Conservation (phyloP, 2,329 filamentous ascomycete species). For the Fusarium kyushuense region DNA sequence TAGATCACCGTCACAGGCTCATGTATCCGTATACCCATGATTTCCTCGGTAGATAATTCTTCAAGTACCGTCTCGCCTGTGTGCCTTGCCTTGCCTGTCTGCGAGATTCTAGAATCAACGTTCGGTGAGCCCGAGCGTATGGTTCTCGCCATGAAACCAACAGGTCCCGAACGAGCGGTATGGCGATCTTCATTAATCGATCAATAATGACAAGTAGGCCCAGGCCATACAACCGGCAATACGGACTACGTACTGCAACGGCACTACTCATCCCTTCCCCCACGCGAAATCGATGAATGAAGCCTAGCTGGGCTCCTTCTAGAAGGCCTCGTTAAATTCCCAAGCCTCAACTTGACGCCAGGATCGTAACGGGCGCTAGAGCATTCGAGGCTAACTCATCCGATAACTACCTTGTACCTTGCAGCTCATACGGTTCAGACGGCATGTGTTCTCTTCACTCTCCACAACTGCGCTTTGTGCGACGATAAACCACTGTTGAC, state of each 20-base stretch:
- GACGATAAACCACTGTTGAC: not conserved
- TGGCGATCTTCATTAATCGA: slow-evolving; percentile 3
- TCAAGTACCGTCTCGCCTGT: not conserved
- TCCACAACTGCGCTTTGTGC: not conserved
- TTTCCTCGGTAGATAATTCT: not conserved
- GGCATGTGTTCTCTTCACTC: not conserved
- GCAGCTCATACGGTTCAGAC: not conserved
- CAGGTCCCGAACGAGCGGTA: not conserved
- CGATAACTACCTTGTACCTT: not conserved
- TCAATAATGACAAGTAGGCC: not conserved
- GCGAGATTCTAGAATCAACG: not conserved
- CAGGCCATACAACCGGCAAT: too few relatives aligned
- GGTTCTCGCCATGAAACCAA: not conserved
- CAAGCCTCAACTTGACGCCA: slow-evolving; percentile 7
- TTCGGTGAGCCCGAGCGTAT: not conserved
- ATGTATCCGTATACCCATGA: not conserved
- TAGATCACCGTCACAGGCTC: not conserved
- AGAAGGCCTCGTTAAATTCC: not conserved
- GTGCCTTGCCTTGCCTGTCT: not conserved
- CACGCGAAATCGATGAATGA: not conserved
- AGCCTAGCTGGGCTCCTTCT: not conserved
- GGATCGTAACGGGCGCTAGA: not conserved
- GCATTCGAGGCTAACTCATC: not conserved
- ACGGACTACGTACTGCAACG: not conserved
- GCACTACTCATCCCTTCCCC: not conserved